Percentiles rank a stretch among this genome's conserved stretches.
Evolutionary conservation across 306 rosid genomes (phyloP).

Genomic region (Rubus parviflorus): DNA sequence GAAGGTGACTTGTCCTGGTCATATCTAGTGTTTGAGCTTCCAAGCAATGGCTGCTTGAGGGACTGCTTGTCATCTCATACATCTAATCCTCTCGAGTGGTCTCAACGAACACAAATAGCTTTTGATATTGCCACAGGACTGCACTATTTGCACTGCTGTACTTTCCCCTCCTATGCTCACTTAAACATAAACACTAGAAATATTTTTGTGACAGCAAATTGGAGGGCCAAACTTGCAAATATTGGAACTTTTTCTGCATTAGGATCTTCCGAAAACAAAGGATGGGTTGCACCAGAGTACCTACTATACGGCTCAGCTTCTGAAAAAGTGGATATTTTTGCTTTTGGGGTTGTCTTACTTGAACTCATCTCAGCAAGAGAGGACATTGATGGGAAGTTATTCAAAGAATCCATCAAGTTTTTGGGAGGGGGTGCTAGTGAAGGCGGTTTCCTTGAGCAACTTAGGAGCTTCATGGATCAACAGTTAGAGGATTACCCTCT

Average conservation of each 20-base stretch:
- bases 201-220: conserved; percentile 48
- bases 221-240: conserved; percentile 59
- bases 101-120: conserved; percentile 50
- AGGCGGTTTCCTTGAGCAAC: conserved; percentile 63
- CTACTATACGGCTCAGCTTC: conserved; percentile 22
- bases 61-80: conserved; percentile 42
- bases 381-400: conserved; percentile 40
- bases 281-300: conserved; percentile 42
- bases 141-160: conserved; percentile 61
- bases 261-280: conserved; percentile 24
- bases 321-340: conserved; percentile 60
- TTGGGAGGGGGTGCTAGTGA: conserved; percentile 49
- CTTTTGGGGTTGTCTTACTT: conserved; percentile 67
- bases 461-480: conserved; percentile 61
- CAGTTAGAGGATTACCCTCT: conserved; percentile 51
- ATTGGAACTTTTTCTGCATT: conserved; percentile 33
- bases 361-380: conserved; percentile 65
- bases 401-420: conserved; percentile 49
- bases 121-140: conserved; percentile 72
- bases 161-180: conserved; percentile 62
- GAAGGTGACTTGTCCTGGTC: conserved; percentile 48
- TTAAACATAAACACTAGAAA: conserved; percentile 46
- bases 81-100: conserved; percentile 43
- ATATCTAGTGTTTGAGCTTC: conserved; percentile 58
- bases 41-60: conserved; percentile 61